These are phyloP conservation scores for Salix dunnii DNA, from an alignment of 345 rosid genomes.

Conservation along the genomic window DNA sequence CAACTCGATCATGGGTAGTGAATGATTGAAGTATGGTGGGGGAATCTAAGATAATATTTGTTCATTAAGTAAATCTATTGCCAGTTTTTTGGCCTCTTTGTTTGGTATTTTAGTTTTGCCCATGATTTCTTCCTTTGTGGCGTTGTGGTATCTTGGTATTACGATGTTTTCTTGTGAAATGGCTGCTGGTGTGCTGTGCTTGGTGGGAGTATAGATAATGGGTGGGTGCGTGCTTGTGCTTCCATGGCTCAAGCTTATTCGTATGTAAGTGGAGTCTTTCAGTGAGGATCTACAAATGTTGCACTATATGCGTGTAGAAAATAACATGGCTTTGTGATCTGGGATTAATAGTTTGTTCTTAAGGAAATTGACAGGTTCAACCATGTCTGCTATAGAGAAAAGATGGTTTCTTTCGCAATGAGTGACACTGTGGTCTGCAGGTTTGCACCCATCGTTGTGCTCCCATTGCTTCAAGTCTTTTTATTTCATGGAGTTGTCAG, in stretches of 20 bases:
- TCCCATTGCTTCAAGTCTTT: neutral
- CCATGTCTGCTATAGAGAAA: neutral
- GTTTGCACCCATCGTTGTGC: neutral
- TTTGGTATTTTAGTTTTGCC: neutral
- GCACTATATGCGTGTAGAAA: too few species aligned
- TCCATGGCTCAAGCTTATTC: neutral
- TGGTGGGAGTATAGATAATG: neutral
- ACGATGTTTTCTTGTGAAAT: neutral
- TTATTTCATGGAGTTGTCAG: neutral
- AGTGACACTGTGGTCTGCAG: neutral
- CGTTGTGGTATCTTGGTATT: neutral
- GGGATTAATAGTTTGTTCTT: neutral
- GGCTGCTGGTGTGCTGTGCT: neutral
- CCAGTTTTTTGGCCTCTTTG: neutral
- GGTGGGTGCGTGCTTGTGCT: too few species aligned
- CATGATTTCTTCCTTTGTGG: neutral
- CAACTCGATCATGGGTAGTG: neutral
- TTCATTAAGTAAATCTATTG: neutral
- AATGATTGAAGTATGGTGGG: neutral
- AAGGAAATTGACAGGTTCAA: neutral
- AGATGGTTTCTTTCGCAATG: neutral
- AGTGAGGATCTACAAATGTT: neutral
- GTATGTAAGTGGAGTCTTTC: neutral
- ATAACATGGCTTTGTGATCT: neutral
- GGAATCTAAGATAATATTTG: neutral